Percentiles rank a stretch among this genome's conserved stretches.
These are phyloP conservation scores for Eucalyptus tenuipes DNA, from an alignment of 345 rosid species.

Conservation along the genomic window DNA sequence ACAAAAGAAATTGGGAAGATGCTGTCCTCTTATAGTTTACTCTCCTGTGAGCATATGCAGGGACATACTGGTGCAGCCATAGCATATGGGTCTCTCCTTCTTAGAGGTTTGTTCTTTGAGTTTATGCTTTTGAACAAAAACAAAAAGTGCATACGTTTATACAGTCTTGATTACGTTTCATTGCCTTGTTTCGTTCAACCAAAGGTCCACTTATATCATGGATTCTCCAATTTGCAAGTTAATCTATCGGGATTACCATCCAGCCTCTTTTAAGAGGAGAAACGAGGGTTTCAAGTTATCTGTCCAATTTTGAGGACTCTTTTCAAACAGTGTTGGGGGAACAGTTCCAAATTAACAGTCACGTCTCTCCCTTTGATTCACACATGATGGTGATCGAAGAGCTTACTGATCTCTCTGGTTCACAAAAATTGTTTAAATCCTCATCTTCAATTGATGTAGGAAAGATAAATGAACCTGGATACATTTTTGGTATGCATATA, in stretches of 20 bases:
- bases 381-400: not conserved
- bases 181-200: not conserved
- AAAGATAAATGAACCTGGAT: not conserved
- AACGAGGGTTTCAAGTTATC: not conserved
- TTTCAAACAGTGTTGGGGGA: not conserved
- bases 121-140: not conserved
- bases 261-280: not conserved
- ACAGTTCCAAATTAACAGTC: not conserved
- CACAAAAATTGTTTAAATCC: not conserved
- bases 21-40: not conserved
- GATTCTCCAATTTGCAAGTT: not conserved
- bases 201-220: not conserved
- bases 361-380: not conserved
- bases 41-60: constrained; percentile 20
- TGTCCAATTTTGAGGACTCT: not conserved
- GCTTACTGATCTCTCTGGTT: not conserved
- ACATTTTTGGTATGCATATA: not conserved
- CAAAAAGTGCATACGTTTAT: no score
- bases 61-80: constrained; percentile 92
- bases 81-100: constrained; percentile 86
- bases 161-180: not conserved
- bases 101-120: constrained; percentile 41
- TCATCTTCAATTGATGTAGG: not conserved
- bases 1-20: not conserved
- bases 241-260: not conserved